Base-by-base conservation (phyloP, 441 rosid genomes). In the Brassica hybrid region DNA sequence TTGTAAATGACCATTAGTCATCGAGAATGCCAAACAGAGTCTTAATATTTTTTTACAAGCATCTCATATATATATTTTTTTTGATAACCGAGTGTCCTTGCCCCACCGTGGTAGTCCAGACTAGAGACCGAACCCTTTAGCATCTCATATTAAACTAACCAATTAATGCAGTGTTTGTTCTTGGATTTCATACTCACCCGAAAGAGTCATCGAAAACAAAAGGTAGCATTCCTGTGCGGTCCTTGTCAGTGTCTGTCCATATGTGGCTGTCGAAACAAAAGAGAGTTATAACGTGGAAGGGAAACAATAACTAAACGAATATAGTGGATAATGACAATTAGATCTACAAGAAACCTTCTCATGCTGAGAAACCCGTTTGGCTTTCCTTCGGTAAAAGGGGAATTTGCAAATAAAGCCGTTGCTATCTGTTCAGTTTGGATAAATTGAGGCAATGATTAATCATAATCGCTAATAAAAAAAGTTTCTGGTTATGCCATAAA, bases 301-400 rank as follows among this genome's bases (percentile, higher is more conserved):
- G 68, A 63, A 69, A 59, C 27, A 52, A 62, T 38, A 54, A 17
- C 14, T 52, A 69, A 65, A 19, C 8, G 69, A 71, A 19, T 54
- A n/a, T 17, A 56, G 79, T n/a, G 45, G 65, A 62, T 23, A 71
- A 58, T 10, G 66, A 69, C 27, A 4, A 34, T 5, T 66, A 65
- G 17, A 62, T 66, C 72, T 67, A 65, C n/a, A n/a, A n/a, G 50
- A 63, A 69, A 96, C 99, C 99, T 96, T 87, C 98, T 87, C 97
- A 87, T 92, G 90, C 99, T 96, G 76, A 96, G 98, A 86, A 84
- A 96, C 67, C 99, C 99, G 75, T 94, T 96, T 67, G 96, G 98
- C 87, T 89, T 94, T 84, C 98, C 99, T 78, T 92, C 98, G 0
- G 94, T 89, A 78, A 96, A 96, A 81, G 99, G 98, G 64, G 99